These are phyloP conservation scores for Linaria vulgaris DNA, from an alignment of 257 asterid species.

Conservation along the genomic window DNA sequence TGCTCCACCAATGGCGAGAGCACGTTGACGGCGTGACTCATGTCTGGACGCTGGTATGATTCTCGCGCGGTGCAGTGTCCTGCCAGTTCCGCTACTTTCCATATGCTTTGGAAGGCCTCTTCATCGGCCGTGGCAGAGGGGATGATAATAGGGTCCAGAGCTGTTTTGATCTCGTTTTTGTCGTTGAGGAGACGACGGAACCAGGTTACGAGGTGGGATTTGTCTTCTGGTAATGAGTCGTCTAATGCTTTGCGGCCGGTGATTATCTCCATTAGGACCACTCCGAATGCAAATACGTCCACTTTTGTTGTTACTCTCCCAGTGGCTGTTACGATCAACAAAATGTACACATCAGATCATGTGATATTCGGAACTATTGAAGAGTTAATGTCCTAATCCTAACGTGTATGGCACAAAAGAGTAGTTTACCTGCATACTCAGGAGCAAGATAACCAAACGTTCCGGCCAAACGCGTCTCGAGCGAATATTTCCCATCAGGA, in stretches of 20 bases:
- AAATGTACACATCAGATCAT: too few species aligned
- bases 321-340: constrained; percentile 46
- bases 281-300: constrained; percentile 87
- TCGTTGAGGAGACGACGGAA: constrained; percentile 50
- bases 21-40: constrained; percentile 73
- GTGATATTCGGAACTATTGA: too few species aligned
- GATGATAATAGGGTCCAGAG: constrained; percentile 47
- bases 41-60: constrained; percentile 67
- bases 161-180: constrained; percentile 38
- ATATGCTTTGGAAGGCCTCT: constrained; percentile 48
- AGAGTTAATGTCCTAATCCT: too few species aligned
- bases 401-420: too few species aligned
- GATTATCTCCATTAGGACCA: constrained; percentile 78
- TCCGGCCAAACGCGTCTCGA: constrained; percentile 81
- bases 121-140: constrained; percentile 37
- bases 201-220: constrained; percentile 66
- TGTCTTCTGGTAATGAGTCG: constrained; percentile 60
- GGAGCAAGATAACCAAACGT: constrained; percentile 98
- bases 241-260: constrained; percentile 75
- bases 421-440: constrained; percentile 68
- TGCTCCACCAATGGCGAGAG: constrained; percentile 66
- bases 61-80: constrained; percentile 80
- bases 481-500: constrained; percentile 55
- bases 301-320: constrained; percentile 86
- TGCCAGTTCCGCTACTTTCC: constrained; percentile 66